phyloP scores from a whole-genome alignment of 108 stramenopile genomes.

The Bacterosira constricta region DNA sequence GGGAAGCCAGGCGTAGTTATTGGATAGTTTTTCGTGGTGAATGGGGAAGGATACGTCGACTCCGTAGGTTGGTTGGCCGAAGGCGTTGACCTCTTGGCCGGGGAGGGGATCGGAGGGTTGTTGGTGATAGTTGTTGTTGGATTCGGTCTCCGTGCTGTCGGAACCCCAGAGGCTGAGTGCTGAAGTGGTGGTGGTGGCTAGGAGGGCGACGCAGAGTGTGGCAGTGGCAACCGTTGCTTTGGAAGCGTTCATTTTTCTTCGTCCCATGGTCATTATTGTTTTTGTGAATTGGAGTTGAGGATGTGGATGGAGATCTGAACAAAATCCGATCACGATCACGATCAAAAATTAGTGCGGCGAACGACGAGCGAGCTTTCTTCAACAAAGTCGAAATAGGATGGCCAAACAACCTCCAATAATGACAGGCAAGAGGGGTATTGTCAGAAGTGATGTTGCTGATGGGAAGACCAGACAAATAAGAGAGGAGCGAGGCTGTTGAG shows the following conservation, averaged over 20 bases:
- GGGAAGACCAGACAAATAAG: too few species aligned
- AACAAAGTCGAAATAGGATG: too few species aligned
- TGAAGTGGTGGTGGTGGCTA: slow-evolving; percentile 7
- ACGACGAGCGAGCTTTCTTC: too few species aligned
- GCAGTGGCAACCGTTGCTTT: background rate
- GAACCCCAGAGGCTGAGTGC: background rate
- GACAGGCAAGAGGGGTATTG: too few species aligned
- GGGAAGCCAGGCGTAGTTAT: slow-evolving; percentile 82
- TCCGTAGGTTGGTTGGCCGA: slow-evolving; percentile 64
- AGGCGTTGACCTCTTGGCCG: slow-evolving; percentile 22
- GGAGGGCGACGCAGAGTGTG: background rate
- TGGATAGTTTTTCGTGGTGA: slow-evolving; percentile 58
- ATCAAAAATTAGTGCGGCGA: too few species aligned
- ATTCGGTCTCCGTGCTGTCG: background rate
- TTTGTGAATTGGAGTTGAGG: too few species aligned
- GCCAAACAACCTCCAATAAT: too few species aligned
- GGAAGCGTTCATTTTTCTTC: background rate
- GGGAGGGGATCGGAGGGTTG: background rate
- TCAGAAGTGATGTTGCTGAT: too few species aligned
- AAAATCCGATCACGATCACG: too few species aligned
- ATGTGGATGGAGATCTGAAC: too few species aligned
- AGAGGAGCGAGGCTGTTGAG: too few species aligned
- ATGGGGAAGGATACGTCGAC: slow-evolving; percentile 89
- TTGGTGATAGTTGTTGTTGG: slow-evolving; percentile 7
- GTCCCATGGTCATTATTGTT: too few species aligned